These are phyloP conservation scores for Diphasiastrum complanatum DNA, from an alignment of 83 land plant species.

Conservation along the genomic window DNA sequence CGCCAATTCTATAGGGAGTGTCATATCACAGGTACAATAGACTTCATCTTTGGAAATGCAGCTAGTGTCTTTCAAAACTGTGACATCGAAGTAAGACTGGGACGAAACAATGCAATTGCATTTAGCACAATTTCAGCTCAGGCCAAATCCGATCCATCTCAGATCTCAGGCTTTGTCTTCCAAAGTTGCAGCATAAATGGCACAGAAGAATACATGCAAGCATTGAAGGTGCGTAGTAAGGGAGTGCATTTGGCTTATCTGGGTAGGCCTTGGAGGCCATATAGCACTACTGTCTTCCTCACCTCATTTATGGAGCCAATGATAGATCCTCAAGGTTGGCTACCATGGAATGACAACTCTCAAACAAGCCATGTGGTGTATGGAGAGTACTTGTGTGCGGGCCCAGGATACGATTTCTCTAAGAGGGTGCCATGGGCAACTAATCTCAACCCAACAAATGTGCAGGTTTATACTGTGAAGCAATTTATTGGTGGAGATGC, in stretches of 20 bases:
- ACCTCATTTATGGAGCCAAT: not conserved
- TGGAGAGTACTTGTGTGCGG: not conserved
- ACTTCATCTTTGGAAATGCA: not conserved
- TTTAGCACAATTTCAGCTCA: not conserved
- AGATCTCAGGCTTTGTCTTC: not conserved
- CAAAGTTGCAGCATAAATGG: not conserved
- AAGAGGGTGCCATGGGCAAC: not conserved
- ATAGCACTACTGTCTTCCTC: not conserved
- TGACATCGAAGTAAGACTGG: not conserved
- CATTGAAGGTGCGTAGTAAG: not conserved
- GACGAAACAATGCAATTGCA: not conserved
- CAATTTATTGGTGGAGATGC: not conserved
- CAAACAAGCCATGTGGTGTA: not conserved
- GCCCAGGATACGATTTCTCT: not conserved
- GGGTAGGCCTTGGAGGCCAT: not conserved
- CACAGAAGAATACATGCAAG: too few species aligned
- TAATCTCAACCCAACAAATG: not conserved
- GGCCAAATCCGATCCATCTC: not conserved
- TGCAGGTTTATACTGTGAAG: not conserved
- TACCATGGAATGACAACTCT: not conserved
- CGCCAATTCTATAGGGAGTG: not conserved
- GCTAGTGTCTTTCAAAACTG: not conserved
- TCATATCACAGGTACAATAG: not conserved
- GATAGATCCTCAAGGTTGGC: not conserved
- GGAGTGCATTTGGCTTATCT: not conserved